These are phyloP conservation scores for Alternaria sp. DNA, from an alignment of 2,329 filamentous ascomycete genomes.

Conservation along the genomic window DNA sequence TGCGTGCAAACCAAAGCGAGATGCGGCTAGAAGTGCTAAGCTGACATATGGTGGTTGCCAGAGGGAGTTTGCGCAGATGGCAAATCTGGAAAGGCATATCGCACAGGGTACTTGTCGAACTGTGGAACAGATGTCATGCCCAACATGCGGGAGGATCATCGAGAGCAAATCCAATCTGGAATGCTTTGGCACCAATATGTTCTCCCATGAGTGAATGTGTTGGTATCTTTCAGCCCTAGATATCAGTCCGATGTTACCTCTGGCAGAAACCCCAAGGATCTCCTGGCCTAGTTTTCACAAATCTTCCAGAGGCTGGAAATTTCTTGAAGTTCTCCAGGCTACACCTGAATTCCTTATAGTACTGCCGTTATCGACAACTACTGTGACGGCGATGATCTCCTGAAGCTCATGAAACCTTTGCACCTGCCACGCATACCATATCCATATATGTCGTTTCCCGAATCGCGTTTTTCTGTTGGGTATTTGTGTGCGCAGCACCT, in stretches of 20 bases:
- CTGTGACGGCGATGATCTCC: too few relatives aligned
- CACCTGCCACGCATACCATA: not conserved
- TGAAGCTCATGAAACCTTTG: not conserved
- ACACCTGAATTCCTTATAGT: not conserved
- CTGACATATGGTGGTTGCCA: too few relatives aligned
- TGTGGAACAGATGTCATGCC: too few relatives aligned
- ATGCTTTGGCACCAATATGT: conserved; percentile 17
- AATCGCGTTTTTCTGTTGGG: not conserved
- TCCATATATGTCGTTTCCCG: not conserved
- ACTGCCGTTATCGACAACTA: too few relatives aligned
- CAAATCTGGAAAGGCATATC: too few relatives aligned
- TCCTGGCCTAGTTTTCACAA: not conserved
- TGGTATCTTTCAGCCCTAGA: not conserved
- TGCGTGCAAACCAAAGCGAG: too few relatives aligned
- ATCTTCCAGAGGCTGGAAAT: not conserved
- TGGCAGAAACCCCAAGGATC: not conserved
- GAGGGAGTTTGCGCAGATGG: too few relatives aligned
- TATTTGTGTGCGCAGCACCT: not conserved
- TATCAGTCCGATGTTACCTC: not conserved
- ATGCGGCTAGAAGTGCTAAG: too few relatives aligned
- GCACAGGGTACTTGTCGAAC: too few relatives aligned
- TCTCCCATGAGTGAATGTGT: not conserved
- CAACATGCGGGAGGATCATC: too few relatives aligned
- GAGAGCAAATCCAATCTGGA: not conserved
- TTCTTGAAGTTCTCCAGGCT: not conserved